phyloP scores from a whole-genome alignment of 225 moss, liverwort and hornwort genomes.

The Pseudisothecium myosuroides region DNA sequence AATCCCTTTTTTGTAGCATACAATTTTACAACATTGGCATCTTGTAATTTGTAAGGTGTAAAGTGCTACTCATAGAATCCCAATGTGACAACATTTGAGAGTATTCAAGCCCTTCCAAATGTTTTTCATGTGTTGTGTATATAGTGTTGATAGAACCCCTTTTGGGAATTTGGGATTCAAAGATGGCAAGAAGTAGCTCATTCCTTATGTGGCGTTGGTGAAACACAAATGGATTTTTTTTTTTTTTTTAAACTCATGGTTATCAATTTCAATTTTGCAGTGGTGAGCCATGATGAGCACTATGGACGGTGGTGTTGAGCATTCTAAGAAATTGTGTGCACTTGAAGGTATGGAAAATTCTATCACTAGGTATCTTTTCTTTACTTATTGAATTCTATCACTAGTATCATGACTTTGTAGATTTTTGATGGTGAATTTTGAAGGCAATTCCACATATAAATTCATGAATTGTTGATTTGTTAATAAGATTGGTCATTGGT shows the following conservation, averaged over 20 bases:
- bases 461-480: too few relatives aligned
- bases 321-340: neutral
- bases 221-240: neutral
- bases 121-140: too few relatives aligned
- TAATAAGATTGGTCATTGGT: too few relatives aligned
- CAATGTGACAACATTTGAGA: too few relatives aligned
- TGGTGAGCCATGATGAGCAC: neutral
- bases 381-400: neutral
- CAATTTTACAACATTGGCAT: too few relatives aligned
- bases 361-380: neutral
- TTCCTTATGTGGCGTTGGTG: neutral
- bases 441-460: rapidly evolving
- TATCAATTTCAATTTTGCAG: neutral
- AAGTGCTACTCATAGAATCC: too few relatives aligned
- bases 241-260: rapidly evolving
- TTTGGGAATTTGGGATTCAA: neutral
- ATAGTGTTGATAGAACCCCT: too few relatives aligned
- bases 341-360: neutral
- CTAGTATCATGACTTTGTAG: neutral
- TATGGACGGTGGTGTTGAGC: too few relatives aligned
- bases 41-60: too few relatives aligned
- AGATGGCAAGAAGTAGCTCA: neutral
- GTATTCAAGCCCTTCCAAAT: too few relatives aligned
- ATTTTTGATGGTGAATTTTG: neutral
- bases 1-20: too few relatives aligned